These are phyloP conservation scores for Penicillium sclerotigenum DNA, from an alignment of 2,329 filamentous ascomycete species.

Conservation along the genomic window DNA sequence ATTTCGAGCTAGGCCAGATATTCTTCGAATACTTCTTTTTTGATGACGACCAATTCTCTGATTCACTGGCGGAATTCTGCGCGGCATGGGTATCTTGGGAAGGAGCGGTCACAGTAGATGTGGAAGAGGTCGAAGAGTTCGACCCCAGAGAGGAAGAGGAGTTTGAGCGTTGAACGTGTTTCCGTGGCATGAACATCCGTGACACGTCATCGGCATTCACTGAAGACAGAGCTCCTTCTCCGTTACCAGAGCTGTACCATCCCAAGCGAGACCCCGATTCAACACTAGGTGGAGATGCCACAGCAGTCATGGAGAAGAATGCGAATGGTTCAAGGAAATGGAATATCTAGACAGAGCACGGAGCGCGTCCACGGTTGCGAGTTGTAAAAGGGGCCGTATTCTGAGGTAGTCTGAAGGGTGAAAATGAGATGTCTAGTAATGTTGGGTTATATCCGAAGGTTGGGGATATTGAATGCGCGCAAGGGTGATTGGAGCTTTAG, in stretches of 20 bases:
- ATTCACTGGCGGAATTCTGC: slow-evolving; percentile 37
- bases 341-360: slow-evolving; percentile 7
- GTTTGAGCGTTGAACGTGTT: slow-evolving; percentile 79
- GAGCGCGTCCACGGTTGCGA: slow-evolving; percentile 11
- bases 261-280: slow-evolving; percentile 59
- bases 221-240: slow-evolving; percentile 61
- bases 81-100: slow-evolving; percentile 39
- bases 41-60: slow-evolving; percentile 39
- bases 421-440: background rate
- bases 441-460: background rate
- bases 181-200: slow-evolving; percentile 86
- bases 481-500: slow-evolving; percentile 16
- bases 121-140: slow-evolving; percentile 59
- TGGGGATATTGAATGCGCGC: slow-evolving; percentile 7
- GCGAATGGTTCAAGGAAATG: slow-evolving; percentile 11
- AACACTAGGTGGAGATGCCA: slow-evolving; percentile 62
- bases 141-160: slow-evolving; percentile 80
- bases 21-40: slow-evolving; percentile 51
- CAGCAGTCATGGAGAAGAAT: slow-evolving; percentile 59
- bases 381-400: slow-evolving; percentile 3
- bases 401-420: background rate
- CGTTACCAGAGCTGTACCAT: slow-evolving; percentile 58
- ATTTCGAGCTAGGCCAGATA: slow-evolving; percentile 64
- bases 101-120: slow-evolving; percentile 39
- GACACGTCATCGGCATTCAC: slow-evolving; percentile 81